A percentile compares a stretch with the other conserved stretches of the same genome.
Conservation (phyloP, 1,284 basidiomycete species). For the Cutaneotrichosporon sp. region DNA sequence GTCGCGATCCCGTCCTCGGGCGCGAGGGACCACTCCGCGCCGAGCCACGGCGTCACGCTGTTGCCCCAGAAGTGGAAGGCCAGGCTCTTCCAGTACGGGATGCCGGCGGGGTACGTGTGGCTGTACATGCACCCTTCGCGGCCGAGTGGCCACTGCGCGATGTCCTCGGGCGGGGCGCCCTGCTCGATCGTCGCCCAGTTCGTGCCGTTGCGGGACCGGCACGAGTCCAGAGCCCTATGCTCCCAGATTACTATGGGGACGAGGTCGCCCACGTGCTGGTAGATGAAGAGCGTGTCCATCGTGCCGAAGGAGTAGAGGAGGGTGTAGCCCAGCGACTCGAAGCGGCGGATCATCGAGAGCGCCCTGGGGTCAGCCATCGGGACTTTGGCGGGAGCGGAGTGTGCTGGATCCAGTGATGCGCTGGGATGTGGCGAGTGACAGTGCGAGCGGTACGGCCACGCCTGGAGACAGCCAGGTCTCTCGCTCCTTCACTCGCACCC, state of each 20-base stretch:
- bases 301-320: constrained; percentile 30
- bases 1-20: constrained; percentile 28
- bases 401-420: too few species aligned
- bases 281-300: constrained; percentile 37
- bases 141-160: constrained; percentile 26
- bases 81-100: constrained; percentile 35
- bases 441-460: too few species aligned
- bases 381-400: too few species aligned
- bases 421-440: too few species aligned
- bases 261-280: constrained; percentile 34
- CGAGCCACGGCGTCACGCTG: constrained; percentile 21
- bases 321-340: constrained; percentile 34
- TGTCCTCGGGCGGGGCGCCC: background rate
- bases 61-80: constrained; percentile 36
- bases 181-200: constrained; percentile 12
- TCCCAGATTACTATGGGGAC: constrained; percentile 39
- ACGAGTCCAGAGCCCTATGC: constrained; percentile 16
- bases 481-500: too few species aligned
- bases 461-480: too few species aligned
- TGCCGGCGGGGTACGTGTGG: constrained; percentile 28
- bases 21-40: constrained; percentile 30
- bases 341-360: constrained; percentile 30
- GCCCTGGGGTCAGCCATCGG: constrained; percentile 33
- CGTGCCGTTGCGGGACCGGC: constrained; percentile 25
- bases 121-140: constrained; percentile 29